Conservation (phyloP, 805 yeast species). For the Geotrichum ghanense region DNA sequence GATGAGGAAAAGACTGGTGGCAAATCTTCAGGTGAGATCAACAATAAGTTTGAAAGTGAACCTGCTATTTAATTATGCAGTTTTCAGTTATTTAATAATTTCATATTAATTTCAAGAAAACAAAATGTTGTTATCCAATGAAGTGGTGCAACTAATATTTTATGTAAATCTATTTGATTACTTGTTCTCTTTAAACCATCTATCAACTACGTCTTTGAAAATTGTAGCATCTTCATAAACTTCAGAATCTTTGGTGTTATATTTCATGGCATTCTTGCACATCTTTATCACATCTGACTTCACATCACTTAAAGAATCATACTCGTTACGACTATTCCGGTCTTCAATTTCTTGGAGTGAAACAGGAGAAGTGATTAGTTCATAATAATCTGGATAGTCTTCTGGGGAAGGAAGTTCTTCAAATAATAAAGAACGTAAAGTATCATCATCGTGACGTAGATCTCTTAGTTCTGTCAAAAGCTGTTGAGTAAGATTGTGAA, state of each 20-base stretch:
- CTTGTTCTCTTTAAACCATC: background rate
- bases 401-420: constrained; percentile 58
- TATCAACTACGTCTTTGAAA: background rate
- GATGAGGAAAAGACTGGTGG: constrained; percentile 40
- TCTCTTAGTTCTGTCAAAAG: constrained; percentile 14
- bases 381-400: constrained; percentile 77
- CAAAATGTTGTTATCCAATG: too few relatives aligned
- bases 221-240: constrained; percentile 47
- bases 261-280: constrained; percentile 57
- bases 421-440: constrained; percentile 41
- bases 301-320: constrained; percentile 34
- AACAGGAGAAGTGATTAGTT: constrained; percentile 47
- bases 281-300: constrained; percentile 40
- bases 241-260: constrained; percentile 57
- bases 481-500: constrained; percentile 9
- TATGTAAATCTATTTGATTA: too few relatives aligned
- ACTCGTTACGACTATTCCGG: constrained; percentile 30
- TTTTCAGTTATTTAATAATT: too few relatives aligned
- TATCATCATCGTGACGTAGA: constrained; percentile 34
- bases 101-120: too few relatives aligned
- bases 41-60: background rate
- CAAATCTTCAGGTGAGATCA: constrained; percentile 1
- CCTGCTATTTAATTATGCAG: background rate
- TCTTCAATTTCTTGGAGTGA: constrained; percentile 43
- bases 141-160: too few relatives aligned